These are phyloP conservation scores for Sphagnum magellanicum DNA, from an alignment of 228 moss, liverwort and hornwort genomes.

Conservation along the genomic window DNA sequence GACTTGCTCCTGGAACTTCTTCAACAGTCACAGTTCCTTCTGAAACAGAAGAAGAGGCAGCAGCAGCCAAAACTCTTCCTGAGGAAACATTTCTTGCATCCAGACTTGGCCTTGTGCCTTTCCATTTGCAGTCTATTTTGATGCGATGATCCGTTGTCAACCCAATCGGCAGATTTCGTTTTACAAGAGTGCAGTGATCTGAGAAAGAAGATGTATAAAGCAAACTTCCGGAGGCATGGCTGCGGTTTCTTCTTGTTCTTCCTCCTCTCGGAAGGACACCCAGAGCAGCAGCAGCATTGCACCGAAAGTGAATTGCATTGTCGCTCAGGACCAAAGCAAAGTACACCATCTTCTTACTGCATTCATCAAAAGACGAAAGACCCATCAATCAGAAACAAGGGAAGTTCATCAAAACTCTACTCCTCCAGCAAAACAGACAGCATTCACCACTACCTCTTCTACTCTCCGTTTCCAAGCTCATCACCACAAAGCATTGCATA, in stretches of 20 bases:
- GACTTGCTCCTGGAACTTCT: constrained; percentile 34
- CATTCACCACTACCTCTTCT: too few species aligned
- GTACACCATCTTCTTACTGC: constrained; percentile 51
- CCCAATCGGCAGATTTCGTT: constrained; percentile 24
- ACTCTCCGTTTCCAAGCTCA: too few species aligned
- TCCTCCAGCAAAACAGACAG: too few species aligned
- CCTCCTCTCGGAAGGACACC: too few species aligned
- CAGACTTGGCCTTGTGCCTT: background rate
- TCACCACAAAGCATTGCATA: too few species aligned
- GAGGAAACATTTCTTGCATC: background rate
- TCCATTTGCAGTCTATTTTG: constrained; percentile 18
- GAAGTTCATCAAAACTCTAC: too few species aligned
- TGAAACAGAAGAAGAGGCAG: constrained; percentile 24
- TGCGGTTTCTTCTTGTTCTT: constrained; percentile 18
- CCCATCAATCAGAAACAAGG: too few species aligned
- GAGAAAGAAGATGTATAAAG: constrained; percentile 13
- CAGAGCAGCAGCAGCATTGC: constrained; percentile 16
- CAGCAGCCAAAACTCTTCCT: constrained; percentile 7
- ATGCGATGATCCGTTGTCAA: background rate
- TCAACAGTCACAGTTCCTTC: constrained; percentile 72
- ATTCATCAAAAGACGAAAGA: too few species aligned
- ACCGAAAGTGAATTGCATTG: constrained; percentile 29
- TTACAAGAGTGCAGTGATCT: constrained; percentile 7
- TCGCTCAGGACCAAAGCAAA: constrained; percentile 56
- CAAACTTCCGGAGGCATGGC: constrained; percentile 14